A percentile compares a stretch with the other conserved stretches of the same genome.
phyloP scores from a whole-genome alignment of 2,329 filamentous ascomycete genomes.

The Metarhizium album region DNA sequence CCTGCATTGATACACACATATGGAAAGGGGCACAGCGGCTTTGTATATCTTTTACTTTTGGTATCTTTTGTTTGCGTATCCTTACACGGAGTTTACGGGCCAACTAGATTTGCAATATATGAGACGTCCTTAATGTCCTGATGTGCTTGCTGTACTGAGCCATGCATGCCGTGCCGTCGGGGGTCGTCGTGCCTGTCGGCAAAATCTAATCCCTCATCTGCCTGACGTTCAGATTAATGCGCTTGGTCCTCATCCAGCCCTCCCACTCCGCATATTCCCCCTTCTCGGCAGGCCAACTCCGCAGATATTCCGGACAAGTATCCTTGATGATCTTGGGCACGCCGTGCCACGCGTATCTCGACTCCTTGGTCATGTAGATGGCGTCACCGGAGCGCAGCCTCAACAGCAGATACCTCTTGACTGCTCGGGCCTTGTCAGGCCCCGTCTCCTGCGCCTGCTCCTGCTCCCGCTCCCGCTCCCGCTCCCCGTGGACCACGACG shows the following conservation, averaged over 20 bases:
- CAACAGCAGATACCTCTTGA: conserved; percentile 46
- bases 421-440: conserved; percentile 10
- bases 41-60: conserved; percentile 1
- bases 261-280: conserved; percentile 56
- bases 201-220: conserved; percentile 59
- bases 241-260: conserved; percentile 80
- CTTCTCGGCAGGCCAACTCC: conserved; percentile 59
- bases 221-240: conserved; percentile 85
- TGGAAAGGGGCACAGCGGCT: background rate
- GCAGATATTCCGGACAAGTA: conserved; percentile 68
- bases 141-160: background rate
- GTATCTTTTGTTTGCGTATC: background rate
- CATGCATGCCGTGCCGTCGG: background rate
- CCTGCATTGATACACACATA: background rate
- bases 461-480: no score
- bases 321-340: conserved; percentile 74
- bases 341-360: conserved; percentile 88
- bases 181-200: background rate
- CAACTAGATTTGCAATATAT: background rate
- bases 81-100: background rate
- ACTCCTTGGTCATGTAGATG: conserved; percentile 75
- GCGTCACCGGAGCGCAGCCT: conserved; percentile 76
- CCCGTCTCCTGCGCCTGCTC: conserved; percentile 13
- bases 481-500: no score
- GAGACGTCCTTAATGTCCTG: background rate